These are phyloP conservation scores for Cyclostephanos tholiformis DNA, from an alignment of 108 stramenopile genomes.

Conservation along the genomic window DNA sequence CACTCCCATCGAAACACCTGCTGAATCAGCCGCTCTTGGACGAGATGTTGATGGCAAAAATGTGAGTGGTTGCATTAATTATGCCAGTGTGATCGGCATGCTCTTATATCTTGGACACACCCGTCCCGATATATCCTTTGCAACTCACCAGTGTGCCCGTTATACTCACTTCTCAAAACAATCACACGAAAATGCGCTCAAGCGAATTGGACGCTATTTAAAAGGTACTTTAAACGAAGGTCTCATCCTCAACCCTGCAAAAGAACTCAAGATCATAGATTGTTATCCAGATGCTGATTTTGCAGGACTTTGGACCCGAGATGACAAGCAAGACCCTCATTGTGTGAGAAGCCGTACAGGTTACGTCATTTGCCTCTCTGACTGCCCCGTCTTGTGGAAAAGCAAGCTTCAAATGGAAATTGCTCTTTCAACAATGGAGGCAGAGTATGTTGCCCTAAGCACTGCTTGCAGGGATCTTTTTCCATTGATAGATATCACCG, in stretches of 20 bases:
- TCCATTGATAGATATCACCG: constrained; percentile 4
- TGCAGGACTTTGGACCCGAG: constrained; percentile 48
- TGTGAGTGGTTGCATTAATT: background rate
- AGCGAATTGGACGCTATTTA: no score
- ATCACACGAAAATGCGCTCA: no score
- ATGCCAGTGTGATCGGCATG: background rate
- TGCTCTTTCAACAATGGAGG: no score
- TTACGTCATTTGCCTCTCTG: constrained; percentile 62
- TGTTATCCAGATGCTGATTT: constrained; percentile 52
- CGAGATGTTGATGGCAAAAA: background rate
- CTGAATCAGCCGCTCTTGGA: background rate
- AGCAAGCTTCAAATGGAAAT: no score
- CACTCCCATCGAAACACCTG: background rate
- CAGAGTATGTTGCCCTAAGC: no score
- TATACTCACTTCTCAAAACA: no score
- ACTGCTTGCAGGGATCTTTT: no score
- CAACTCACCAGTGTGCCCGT: no score
- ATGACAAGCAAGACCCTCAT: constrained; percentile 40
- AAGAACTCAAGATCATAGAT: no score
- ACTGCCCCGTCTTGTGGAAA: no score
- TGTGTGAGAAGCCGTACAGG: constrained; percentile 54
- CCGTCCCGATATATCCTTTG: no score
- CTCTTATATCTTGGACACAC: background rate
- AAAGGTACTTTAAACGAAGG: no score
- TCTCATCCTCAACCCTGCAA: constrained; percentile 28